Evolutionary conservation across 169 alveolate genomes (phyloP), one percentile per base, ranked within the genome.

Genomic region (Plasmodium blacklocki): DNA sequence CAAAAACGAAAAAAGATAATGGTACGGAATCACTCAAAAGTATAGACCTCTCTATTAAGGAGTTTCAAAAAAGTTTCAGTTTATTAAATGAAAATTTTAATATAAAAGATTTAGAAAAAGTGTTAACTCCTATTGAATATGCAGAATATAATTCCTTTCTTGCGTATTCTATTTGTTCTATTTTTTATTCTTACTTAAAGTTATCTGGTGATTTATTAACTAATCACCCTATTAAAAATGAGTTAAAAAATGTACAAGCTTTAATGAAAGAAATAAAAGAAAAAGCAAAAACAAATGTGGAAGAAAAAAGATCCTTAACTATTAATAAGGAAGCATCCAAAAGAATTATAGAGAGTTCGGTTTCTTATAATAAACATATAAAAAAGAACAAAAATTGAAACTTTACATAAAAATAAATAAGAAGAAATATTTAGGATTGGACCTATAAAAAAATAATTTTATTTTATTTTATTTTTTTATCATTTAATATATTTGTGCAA

Each of bases 211-310:
- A 70, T 54, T 45, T 71, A 15, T 52, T 86, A 50, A 72, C 32
- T 39, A 86, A 86, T 39, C 92, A 86, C 26, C 88, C 88, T 21
- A 86, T 86, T 72, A 72, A 71, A 72, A 72, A 70, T 56, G 88
- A 86, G 23, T 54, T 86, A 72, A 86, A 86, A 86, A 70, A 50
- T 43, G 85, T 86, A 12, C 92, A 86, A 50, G 8, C 54, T 12
- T 54, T 86, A 64, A 86, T 86, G 92, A 86, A 86, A 54, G 88
- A 86, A 72, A 72, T 86, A 86, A 86, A 86, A 52, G 91, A 83
- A 70, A 83, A 67, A 39, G 26, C 12, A 2, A 52, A 60, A 12
- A 64, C 68, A 58, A 83, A 50, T 67, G 71, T 23, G 58, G 64
- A 72, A 71, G 92, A 86, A 59, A 76, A 76, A 49, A 68, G 73